These are phyloP conservation scores for Colletotrichum lindemuthianum DNA, from an alignment of 2,329 filamentous ascomycete species.

Conservation along the genomic window DNA sequence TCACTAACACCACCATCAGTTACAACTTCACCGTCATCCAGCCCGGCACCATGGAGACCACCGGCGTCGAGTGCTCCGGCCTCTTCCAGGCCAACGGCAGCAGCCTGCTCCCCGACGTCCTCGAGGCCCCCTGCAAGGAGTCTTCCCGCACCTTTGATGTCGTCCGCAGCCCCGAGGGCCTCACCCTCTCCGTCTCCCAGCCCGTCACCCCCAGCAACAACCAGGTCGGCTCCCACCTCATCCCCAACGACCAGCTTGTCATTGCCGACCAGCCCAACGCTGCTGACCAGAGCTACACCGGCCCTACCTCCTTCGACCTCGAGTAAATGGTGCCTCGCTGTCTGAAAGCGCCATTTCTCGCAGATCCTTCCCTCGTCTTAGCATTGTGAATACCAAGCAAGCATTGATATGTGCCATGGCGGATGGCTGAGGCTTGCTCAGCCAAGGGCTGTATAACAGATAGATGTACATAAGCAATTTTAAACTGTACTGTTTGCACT, in stretches of 20 bases:
- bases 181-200: conserved; percentile 42
- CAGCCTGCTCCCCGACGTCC: conserved; percentile 44
- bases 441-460: conserved; percentile 1
- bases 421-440: conserved; percentile 13
- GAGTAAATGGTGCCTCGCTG: conserved; percentile 10
- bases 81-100: conserved; percentile 36
- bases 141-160: conserved; percentile 45
- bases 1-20: background rate
- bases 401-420: background rate
- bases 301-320: conserved; percentile 36
- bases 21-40: conserved; percentile 26
- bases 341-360: background rate
- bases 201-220: conserved; percentile 40
- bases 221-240: conserved; percentile 41
- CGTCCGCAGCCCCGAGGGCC: conserved; percentile 38
- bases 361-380: background rate
- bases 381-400: conserved; percentile 12
- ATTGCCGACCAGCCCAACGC: conserved; percentile 40
- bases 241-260: conserved; percentile 41
- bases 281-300: conserved; percentile 43
- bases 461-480: too few species aligned
- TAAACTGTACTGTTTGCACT: too few species aligned
- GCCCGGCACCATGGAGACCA: conserved; percentile 42
- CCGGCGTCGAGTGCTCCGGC: conserved; percentile 39
- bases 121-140: conserved; percentile 41